phyloP scores from a whole-genome alignment of 108 stramenopile genomes.

The Nitzschia sp. region DNA sequence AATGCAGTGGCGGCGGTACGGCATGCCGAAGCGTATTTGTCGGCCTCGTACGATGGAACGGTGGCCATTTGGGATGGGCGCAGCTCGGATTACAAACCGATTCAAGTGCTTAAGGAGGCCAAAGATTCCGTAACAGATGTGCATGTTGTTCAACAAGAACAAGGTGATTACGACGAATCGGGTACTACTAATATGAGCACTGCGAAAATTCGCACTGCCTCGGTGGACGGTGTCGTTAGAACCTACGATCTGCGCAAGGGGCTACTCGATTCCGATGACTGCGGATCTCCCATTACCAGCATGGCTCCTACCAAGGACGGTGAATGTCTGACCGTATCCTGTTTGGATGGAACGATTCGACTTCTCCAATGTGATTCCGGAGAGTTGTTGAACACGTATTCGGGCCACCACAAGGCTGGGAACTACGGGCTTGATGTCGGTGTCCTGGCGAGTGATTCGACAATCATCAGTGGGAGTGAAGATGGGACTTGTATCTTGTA shows the following conservation, averaged over 20 bases:
- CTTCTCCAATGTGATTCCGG: slow-evolving; percentile 47
- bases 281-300: slow-evolving; percentile 60
- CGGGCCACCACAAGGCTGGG: slow-evolving; percentile 65
- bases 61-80: slow-evolving; percentile 82
- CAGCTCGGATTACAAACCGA: slow-evolving; percentile 50
- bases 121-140: slow-evolving; percentile 81
- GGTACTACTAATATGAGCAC: background rate
- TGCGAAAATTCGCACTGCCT: slow-evolving; percentile 58
- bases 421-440: slow-evolving; percentile 66
- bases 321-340: slow-evolving; percentile 60
- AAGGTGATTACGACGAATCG: slow-evolving; percentile 25
- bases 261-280: slow-evolving; percentile 49
- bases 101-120: slow-evolving; percentile 76
- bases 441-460: slow-evolving; percentile 70
- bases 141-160: slow-evolving; percentile 29
- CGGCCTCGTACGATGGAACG: slow-evolving; percentile 78
- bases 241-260: slow-evolving; percentile 79
- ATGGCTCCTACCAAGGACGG: slow-evolving; percentile 63
- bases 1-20: slow-evolving; percentile 64
- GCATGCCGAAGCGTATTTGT: slow-evolving; percentile 53
- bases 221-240: slow-evolving; percentile 77
- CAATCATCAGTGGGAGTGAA: slow-evolving; percentile 54
- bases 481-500: slow-evolving; percentile 70
- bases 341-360: slow-evolving; percentile 80
- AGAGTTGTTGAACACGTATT: slow-evolving; percentile 52